Conservation (phyloP, 2,329 filamentous ascomycete genomes). For the Colletotrichum sp. region DNA sequence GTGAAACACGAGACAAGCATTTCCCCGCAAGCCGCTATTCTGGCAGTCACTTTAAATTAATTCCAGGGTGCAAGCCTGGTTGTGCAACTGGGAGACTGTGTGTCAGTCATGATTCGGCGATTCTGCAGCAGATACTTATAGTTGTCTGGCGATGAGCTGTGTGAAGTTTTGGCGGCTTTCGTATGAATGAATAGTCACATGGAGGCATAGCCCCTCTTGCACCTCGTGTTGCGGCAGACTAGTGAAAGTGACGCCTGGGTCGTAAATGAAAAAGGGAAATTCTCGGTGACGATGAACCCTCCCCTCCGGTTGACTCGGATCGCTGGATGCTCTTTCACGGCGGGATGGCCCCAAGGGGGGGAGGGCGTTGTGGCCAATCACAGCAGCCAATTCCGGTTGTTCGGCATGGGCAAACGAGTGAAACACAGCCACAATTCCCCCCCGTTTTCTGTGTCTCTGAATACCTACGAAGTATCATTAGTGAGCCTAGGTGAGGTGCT, state of each 20-base stretch:
- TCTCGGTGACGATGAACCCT: not conserved
- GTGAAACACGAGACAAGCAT: constrained; percentile 19
- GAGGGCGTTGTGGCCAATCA: not conserved
- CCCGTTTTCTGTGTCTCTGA: not conserved
- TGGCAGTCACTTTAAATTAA: constrained; percentile 1
- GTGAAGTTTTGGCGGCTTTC: too few species aligned
- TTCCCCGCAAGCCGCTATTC: constrained; percentile 12
- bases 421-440: constrained; percentile 17
- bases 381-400: not conserved
- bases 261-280: not conserved
- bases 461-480: not conserved
- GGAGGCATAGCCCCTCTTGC: not conserved
- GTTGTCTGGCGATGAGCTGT: not conserved
- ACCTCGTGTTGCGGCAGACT: not conserved
- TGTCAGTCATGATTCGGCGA: not conserved
- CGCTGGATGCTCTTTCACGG: not conserved
- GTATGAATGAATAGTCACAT: not conserved
- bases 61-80: not conserved
- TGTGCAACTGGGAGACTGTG: not conserved
- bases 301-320: not conserved
- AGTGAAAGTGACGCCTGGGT: not conserved
- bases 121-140: not conserved
- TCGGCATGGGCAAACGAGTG: constrained; percentile 8
- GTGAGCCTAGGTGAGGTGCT: not conserved
- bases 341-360: not conserved